Evolutionary conservation across 306 rosid genomes (phyloP).

Genomic region (Pachyrhizus erosus): DNA sequence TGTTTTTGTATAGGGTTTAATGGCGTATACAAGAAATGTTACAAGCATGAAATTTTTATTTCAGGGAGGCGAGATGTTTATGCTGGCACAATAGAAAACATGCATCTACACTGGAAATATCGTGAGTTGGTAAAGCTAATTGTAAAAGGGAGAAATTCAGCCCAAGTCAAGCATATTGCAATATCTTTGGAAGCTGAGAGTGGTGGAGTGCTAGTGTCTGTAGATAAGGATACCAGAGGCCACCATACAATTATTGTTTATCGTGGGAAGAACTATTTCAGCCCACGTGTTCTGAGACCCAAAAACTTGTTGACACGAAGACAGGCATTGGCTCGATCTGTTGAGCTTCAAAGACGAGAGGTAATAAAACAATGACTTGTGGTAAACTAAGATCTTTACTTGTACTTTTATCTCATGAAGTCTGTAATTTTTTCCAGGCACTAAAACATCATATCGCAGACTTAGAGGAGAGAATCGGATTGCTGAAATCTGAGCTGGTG

Average conservation of each 20-base stretch:
- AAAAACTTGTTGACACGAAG: slow-evolving; percentile 75
- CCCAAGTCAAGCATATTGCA: slow-evolving; percentile 82
- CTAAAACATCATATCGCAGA: slow-evolving; percentile 76
- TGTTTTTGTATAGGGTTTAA: slow-evolving; percentile 38
- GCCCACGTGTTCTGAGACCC: slow-evolving; percentile 71
- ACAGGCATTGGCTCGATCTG: slow-evolving; percentile 82
- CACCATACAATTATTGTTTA: slow-evolving; percentile 69
- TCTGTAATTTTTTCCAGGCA: slow-evolving; percentile 60
- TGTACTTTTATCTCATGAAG: slow-evolving; percentile 30
- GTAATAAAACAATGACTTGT: slow-evolving; percentile 50
- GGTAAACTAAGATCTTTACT: slow-evolving; percentile 14
- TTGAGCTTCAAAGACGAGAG: slow-evolving; percentile 89
- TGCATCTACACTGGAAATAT: slow-evolving; percentile 96
- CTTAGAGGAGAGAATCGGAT: slow-evolving; percentile 68
- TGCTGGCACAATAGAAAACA: slow-evolving; percentile 90
- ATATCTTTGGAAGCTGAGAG: slow-evolving; percentile 96
- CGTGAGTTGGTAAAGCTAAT: slow-evolving; percentile 89
- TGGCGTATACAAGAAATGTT: slow-evolving; percentile 38
- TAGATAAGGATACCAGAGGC: slow-evolving; percentile 81
- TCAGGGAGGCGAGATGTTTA: slow-evolving; percentile 87
- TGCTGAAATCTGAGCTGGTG: slow-evolving; percentile 80
- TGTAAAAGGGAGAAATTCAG: slow-evolving; percentile 69
- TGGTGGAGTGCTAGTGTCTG: slow-evolving; percentile 84
- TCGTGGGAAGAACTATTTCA: slow-evolving; percentile 87
- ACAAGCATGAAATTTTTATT: slow-evolving; percentile 39